Percentiles rank a stretch among this genome's conserved stretches.
Evolutionary conservation across 768 basidiomycete species (phyloP).

Genomic region (Naganishia onofrii): DNA sequence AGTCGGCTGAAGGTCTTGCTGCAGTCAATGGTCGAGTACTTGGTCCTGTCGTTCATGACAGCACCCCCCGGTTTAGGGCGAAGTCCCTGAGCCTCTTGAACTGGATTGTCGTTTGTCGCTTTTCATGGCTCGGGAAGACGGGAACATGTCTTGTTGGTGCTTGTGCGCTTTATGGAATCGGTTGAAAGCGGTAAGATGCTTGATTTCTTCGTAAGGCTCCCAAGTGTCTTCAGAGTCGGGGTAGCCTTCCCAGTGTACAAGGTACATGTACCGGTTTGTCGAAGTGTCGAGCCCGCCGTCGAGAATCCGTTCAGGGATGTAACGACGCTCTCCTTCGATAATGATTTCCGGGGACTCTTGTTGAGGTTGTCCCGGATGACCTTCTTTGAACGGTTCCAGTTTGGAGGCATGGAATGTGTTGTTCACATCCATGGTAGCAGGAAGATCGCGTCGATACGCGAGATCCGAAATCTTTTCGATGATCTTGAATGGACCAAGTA

Average conservation of each 20-base stretch:
- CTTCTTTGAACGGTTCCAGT: slow-evolving; percentile 28
- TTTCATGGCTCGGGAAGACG: neutral
- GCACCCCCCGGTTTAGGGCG: slow-evolving; percentile 25
- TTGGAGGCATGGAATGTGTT: slow-evolving; percentile 31
- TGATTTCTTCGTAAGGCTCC: slow-evolving; percentile 3
- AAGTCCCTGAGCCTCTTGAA: slow-evolving; percentile 9
- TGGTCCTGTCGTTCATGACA: slow-evolving; percentile 12
- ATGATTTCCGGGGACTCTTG: slow-evolving; percentile 32
- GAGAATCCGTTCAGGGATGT: slow-evolving; percentile 18
- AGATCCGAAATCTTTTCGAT: slow-evolving; percentile 26
- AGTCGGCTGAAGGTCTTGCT: no score
- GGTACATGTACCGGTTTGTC: neutral
- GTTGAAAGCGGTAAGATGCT: slow-evolving; percentile 7
- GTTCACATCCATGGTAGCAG: slow-evolving; percentile 23
- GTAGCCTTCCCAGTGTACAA: slow-evolving; percentile 25
- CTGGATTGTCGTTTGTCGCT: neutral
- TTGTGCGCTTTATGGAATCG: neutral
- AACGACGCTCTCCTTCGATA: slow-evolving; percentile 16
- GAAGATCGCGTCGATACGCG: slow-evolving; percentile 19
- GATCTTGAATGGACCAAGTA: slow-evolving; percentile 36
- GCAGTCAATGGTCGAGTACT: no score
- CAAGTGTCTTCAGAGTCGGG: slow-evolving; percentile 11
- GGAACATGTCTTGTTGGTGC: neutral
- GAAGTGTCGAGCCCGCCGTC: neutral
- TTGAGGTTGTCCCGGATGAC: slow-evolving; percentile 26